Conservation (phyloP, 805 yeast species). For the Starmerella kuoi region DNA sequence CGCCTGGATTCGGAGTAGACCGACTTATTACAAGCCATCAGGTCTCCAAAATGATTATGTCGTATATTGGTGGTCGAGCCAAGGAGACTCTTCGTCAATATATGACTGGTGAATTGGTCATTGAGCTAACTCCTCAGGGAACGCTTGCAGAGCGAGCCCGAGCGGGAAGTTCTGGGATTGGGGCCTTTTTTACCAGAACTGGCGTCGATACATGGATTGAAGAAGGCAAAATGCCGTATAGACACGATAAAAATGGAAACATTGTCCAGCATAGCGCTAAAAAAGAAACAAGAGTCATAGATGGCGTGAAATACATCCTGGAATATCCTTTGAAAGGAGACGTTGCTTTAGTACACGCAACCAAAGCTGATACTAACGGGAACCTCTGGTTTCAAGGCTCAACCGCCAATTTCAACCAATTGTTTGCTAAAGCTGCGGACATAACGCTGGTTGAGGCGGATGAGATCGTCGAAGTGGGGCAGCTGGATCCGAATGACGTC, state of each 20-base stretch:
- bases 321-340: conserved; percentile 38
- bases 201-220: conserved; percentile 44
- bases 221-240: conserved; percentile 37
- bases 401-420: conserved; percentile 37
- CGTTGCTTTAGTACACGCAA: conserved; percentile 38
- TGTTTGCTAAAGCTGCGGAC: conserved; percentile 37
- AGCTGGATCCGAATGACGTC: conserved; percentile 35
- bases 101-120: conserved; percentile 35
- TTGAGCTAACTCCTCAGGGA: conserved; percentile 42
- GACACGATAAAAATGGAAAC: conserved; percentile 31
- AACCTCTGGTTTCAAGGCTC: conserved; percentile 39
- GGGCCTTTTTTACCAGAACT: conserved; percentile 40
- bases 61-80: conserved; percentile 37
- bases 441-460: conserved; percentile 42
- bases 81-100: conserved; percentile 34
- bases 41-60: conserved; percentile 35
- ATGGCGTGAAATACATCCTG: conserved; percentile 34
- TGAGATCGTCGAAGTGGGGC: conserved; percentile 38
- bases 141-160: conserved; percentile 39
- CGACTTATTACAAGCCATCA: conserved; percentile 34
- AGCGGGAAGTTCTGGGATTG: conserved; percentile 40
- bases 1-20: conserved; percentile 36
- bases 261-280: conserved; percentile 32
- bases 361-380: conserved; percentile 39
- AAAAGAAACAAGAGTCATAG: conserved; percentile 35